These are phyloP conservation scores for Stylonectria norvegica DNA, from an alignment of 2,329 filamentous ascomycete genomes.

Conservation along the genomic window DNA sequence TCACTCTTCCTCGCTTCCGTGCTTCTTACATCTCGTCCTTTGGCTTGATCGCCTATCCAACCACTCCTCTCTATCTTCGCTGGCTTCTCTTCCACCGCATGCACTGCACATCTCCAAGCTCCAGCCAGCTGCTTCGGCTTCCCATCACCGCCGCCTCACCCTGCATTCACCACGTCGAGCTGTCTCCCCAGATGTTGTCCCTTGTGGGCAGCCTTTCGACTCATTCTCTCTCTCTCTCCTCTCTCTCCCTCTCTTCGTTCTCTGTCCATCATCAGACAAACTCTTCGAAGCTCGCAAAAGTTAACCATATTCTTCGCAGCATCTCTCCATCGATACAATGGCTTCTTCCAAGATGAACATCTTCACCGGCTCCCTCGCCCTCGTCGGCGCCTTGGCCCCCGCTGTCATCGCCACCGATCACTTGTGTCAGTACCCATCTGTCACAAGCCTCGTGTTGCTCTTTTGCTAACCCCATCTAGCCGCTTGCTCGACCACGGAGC, in stretches of 20 bases:
- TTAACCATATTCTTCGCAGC: too few species aligned
- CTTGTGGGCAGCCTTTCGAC: too few species aligned
- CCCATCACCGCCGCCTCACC: too few species aligned
- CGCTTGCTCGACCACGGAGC: slow-evolving; percentile 26
- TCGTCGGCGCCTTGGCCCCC: slow-evolving; percentile 20
- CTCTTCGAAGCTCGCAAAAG: too few species aligned
- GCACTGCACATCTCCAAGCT: too few species aligned
- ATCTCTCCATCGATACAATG: slow-evolving; percentile 24
- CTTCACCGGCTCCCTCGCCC: slow-evolving; percentile 20
- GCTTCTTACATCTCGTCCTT: not conserved
- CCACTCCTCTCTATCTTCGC: too few species aligned
- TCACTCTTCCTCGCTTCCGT: slow-evolving; percentile 1
- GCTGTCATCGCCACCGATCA: slow-evolving; percentile 16
- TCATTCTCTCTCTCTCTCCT: not conserved
- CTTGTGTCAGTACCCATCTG: slow-evolving; percentile 15
- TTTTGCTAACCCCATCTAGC: slow-evolving; percentile 22
- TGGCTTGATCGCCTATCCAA: too few species aligned
- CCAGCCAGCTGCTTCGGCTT: too few species aligned
- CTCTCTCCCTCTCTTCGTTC: not conserved
- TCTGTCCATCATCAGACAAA: not conserved
- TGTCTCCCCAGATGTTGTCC: too few species aligned
- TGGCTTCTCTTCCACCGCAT: too few species aligned
- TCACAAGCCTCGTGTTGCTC: not conserved
- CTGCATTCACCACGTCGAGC: too few species aligned
- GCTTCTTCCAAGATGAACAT: slow-evolving; percentile 27